Conservation (phyloP, 2,329 filamentous ascomycete species). For the Cytospora chrysosperma region DNA sequence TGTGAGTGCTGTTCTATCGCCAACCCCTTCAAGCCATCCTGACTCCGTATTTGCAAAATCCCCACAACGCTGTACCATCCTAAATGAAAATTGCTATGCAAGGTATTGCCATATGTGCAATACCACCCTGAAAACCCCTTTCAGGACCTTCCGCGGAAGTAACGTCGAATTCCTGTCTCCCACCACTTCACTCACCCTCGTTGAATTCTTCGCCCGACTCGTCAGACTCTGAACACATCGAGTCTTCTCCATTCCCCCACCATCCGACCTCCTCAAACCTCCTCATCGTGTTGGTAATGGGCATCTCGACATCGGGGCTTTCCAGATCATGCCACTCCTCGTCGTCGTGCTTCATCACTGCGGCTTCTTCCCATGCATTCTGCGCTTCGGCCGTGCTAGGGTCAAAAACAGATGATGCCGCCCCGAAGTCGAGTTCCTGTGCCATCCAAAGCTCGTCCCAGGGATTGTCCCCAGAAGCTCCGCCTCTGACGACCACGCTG, state of each 20-base stretch:
- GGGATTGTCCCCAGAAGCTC: not conserved
- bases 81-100: conserved; percentile 17
- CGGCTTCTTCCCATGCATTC: conserved; percentile 10
- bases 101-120: conserved; percentile 3
- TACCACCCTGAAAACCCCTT: not conserved
- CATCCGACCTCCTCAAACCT: not conserved
- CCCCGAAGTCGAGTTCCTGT: not conserved
- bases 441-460: conserved; percentile 4
- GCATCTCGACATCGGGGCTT: not conserved
- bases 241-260: not conserved
- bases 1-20: conserved; percentile 5
- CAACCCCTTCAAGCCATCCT: not conserved
- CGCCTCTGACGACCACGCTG: not conserved
- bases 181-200: not conserved
- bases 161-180: not conserved
- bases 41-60: conserved; percentile 8
- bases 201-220: not conserved
- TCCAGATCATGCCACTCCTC: not conserved
- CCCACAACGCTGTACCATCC: conserved; percentile 4
- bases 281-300: not conserved
- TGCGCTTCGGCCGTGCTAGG: conserved; percentile 6
- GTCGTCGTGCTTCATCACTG: not conserved
- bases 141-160: not conserved
- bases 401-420: not conserved
- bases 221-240: not conserved